These are phyloP conservation scores for Mayamaea pseudoterrestris DNA, from an alignment of 108 stramenopile species.

Conservation along the genomic window DNA sequence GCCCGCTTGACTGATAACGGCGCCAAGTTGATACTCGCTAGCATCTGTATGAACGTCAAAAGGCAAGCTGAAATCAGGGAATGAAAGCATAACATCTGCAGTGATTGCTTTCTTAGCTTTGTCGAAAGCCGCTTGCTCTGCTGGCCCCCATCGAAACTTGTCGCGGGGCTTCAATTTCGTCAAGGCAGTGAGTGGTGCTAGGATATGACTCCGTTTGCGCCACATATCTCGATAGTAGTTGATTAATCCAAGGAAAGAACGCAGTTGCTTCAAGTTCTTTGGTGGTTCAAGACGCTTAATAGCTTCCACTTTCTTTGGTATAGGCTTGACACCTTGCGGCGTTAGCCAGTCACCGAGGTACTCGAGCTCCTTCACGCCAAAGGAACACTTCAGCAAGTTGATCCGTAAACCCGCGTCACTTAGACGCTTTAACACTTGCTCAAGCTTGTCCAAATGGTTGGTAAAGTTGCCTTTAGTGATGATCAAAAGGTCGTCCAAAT, in stretches of 20 bases:
- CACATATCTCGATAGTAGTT: constrained; percentile 33
- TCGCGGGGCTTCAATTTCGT: neutral
- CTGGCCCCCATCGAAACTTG: constrained; percentile 1
- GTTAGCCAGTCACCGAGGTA: constrained; percentile 34
- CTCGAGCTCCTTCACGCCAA: constrained; percentile 21
- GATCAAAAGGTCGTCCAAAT: neutral
- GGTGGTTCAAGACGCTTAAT: constrained; percentile 16
- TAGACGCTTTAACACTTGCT: neutral
- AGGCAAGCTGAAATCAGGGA: constrained; percentile 18
- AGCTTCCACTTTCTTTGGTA: constrained; percentile 23
- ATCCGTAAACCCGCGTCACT: constrained; percentile 21
- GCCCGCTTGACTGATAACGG: constrained; percentile 20
- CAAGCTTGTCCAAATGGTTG: neutral
- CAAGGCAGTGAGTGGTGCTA: constrained; percentile 17
- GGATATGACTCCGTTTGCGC: constrained; percentile 13
- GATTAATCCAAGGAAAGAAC: constrained; percentile 25
- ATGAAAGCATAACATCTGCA: constrained; percentile 12
- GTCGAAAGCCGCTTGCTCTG: constrained; percentile 25
- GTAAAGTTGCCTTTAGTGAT: neutral
- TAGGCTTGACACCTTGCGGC: constrained; percentile 17
- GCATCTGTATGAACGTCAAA: constrained; percentile 41
- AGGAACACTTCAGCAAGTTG: constrained; percentile 27
- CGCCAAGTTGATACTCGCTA: constrained; percentile 24
- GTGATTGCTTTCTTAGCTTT: constrained; percentile 23
- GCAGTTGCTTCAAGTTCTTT: constrained; percentile 13